Percentiles rank a stretch among this genome's conserved stretches.
Conservation (phyloP, 148 eudicot species). For the Bassia scoparia region DNA sequence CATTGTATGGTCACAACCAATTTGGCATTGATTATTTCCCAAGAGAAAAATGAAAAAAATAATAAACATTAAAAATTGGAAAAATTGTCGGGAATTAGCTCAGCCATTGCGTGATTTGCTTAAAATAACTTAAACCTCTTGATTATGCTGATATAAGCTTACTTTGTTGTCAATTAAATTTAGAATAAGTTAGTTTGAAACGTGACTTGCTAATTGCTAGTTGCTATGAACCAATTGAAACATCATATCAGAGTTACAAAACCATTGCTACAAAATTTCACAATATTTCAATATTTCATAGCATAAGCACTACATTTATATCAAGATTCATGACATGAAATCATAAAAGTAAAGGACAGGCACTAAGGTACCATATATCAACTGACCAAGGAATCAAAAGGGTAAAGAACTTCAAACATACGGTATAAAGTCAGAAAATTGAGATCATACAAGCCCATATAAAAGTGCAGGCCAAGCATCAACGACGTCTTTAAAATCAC, state of each 20-base stretch:
- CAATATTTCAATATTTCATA: not conserved
- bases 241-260: no score
- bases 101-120: no score
- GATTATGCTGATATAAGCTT: no score
- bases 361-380: not conserved
- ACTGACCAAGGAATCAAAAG: conserved; percentile 1
- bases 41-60: not conserved
- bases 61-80: no score
- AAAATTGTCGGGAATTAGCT: no score
- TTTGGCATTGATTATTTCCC: no score
- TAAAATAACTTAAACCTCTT: no score
- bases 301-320: not conserved
- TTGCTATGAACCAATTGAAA: no score
- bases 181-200: no score
- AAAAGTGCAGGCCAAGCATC: conserved; percentile 45
- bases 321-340: not conserved
- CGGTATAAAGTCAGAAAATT: conserved; percentile 29
- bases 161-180: no score
- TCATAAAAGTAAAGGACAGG: not conserved
- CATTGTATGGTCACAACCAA: not conserved
- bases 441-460: conserved; percentile 48
- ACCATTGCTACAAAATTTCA: not conserved
- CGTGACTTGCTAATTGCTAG: no score
- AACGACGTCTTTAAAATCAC: conserved; percentile 35
- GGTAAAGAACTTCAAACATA: conserved; percentile 33